A percentile compares a stretch with the other conserved stretches of the same genome.
Conservation (phyloP, 495 filamentous ascomycete genomes). For the Daldinia concentrica region DNA sequence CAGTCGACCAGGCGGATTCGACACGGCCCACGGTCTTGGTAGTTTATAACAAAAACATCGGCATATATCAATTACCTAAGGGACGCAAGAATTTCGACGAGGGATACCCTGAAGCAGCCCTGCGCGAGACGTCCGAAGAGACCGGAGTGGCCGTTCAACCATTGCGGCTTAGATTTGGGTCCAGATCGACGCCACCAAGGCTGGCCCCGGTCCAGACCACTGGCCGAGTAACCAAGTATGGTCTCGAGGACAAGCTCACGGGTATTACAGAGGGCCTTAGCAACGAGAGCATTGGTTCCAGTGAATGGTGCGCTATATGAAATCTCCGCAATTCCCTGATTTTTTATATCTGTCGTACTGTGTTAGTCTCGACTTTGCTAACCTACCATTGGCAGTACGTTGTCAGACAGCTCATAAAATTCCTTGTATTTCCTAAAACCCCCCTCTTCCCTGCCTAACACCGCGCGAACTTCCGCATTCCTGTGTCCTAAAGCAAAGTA, state of each 20-base stretch:
- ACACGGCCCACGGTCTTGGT: constrained; percentile 46
- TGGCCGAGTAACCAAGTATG: constrained; percentile 20
- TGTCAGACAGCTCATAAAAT: not conserved
- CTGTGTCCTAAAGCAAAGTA: constrained; percentile 7
- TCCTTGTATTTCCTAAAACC: not conserved
- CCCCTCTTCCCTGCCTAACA: not conserved
- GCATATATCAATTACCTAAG: constrained; percentile 58
- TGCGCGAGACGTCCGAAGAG: constrained; percentile 59
- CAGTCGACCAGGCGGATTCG: constrained; percentile 48
- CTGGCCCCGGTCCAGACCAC: constrained; percentile 18
- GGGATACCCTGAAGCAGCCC: constrained; percentile 50
- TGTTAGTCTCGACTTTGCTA: constrained; percentile 15
- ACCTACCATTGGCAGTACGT: constrained; percentile 31
- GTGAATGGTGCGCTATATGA: constrained; percentile 43
- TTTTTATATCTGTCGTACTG: constrained; percentile 7
- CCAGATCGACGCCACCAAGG: constrained; percentile 46
- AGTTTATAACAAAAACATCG: constrained; percentile 54
- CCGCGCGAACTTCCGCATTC: not conserved
- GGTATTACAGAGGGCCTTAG: constrained; percentile 43
- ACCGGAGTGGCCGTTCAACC: constrained; percentile 52
- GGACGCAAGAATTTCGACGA: constrained; percentile 58
- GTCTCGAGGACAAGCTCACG: constrained; percentile 40
- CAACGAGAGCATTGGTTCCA: constrained; percentile 45
- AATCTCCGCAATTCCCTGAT: not conserved
- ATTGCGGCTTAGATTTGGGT: constrained; percentile 50